Evolutionary conservation across 305 asterid species (phyloP), one percentile per base, ranked within the genome.

Genomic region (Fraxinus angustifolia): DNA sequence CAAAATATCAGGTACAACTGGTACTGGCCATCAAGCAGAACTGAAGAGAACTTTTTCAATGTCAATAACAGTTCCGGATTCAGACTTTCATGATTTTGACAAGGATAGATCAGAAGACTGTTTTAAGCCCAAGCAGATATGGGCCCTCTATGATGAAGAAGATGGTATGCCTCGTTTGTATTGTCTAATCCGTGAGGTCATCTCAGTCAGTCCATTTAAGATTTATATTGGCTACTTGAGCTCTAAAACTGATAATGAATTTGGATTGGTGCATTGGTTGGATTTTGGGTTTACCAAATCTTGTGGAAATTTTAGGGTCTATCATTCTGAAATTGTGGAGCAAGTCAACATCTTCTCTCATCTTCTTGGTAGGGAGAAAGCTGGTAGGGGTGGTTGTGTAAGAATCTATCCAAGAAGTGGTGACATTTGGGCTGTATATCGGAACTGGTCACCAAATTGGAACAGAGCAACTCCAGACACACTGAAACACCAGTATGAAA

Each of bases 111-210:
- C 94, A 11, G 98, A 95, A 78, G 93, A 89, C 83, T 89, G 97
- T 90, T 96, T 96, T 80, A 91, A 86, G 81, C 91, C 97, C 0
- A 93, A 93, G 86, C 98, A 96, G 89, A 89, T 96, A 84, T 96
- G 98, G 99, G 99, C 98, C 79, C 77, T 94, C 72, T 96, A 96
- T 78, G 99, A 94, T 42, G 98, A 96, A 86, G 98, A 96, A 86
- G 99, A 96, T 80, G 97, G 99, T 28, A 96, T 96, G 98, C 99
- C 99, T 74, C 98, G 98, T 70, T 82, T 96, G 83, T 96, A 96
- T 82, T 93, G 97, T 85, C 88, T 94, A 81, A 90, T 96, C 83
- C 97, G 99, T 30, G 90, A 93, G 78, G 90, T 94, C 83, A 87
- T 93, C 86, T 96, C 98, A 4, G 85, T 94, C 65, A 90, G 91